Base-by-base conservation (phyloP, 176 grass and related monocot genomes). In the Zoysia japonica region DNA sequence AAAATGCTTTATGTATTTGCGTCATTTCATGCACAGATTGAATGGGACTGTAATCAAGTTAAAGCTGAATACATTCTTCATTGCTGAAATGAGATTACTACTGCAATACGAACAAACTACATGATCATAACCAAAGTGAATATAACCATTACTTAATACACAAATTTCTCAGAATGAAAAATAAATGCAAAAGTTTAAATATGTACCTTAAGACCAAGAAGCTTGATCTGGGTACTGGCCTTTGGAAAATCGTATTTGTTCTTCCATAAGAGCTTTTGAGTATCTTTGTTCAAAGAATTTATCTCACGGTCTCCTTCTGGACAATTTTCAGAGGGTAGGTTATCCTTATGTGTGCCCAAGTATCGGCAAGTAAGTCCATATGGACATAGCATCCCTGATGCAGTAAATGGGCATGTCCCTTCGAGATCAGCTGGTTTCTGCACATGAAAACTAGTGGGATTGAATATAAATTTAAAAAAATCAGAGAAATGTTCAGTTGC, bases 341-440 rank as follows among this genome's bases (percentile, higher is more conserved):
- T 80, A 38, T 94, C 47, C 47, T 88, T 88, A 75, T 97, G 94
- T 19, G 91, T 92, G 76, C 80, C 68, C 10, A 79, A 87, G 85
- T 83, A 94, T 74, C 94, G 81, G 73, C 94, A 94, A 19, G 89
- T 88, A 87, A 97, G 5, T 47, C 94, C 89, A 74, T 97, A 97
- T n/a, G 80, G 85, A 88, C 94, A 97, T 41, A 72, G n/a, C 62
- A 85, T 68, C 61, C 84, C 89, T 67, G 74, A 63, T 14, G 14
- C 28, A 6, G 80, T 61, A 82, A 97, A 97, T 80, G 91, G 94
- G 36, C 94, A 97, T 13, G 17, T 85, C 49, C 91, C 94, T 87
- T 94, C 94, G 67, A 97, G 68, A 56, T 97, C 91, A 78, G 80
- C 83, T 90, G 85, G 85, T 94, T 97, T 97, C 94, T 97, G 92